Evolutionary conservation across 768 basidiomycete species (phyloP).

Genomic region (Leccinellum luteum): DNA sequence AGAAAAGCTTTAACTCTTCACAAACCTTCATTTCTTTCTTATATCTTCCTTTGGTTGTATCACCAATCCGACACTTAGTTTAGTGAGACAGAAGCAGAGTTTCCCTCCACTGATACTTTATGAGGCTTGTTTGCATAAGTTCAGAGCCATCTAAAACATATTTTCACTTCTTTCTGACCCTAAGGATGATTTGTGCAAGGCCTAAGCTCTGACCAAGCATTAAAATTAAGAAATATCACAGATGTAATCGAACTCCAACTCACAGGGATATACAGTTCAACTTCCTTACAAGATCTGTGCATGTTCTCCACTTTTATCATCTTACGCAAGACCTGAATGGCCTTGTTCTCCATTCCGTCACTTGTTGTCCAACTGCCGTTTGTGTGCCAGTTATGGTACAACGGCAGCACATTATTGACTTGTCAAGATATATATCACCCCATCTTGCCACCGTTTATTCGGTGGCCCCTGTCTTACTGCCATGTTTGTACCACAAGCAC

Average conservation of each 20-base stretch:
- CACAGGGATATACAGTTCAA: background rate
- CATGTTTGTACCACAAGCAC: no score
- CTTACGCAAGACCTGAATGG: background rate
- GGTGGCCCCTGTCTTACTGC: no score
- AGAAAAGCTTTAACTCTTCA: no score
- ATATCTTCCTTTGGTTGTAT: background rate
- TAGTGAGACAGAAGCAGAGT: background rate
- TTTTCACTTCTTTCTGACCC: background rate
- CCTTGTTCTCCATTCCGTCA: background rate
- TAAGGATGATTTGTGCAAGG: background rate
- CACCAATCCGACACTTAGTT: background rate
- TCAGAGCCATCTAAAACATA: background rate
- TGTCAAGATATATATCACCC: no score
- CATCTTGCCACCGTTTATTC: no score
- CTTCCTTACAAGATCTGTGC: background rate
- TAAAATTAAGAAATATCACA: background rate
- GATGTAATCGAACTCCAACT: background rate
- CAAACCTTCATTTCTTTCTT: no score
- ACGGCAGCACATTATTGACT: no score
- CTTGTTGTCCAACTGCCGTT: no score
- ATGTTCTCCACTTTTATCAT: background rate
- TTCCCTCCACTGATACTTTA: constrained; percentile 9
- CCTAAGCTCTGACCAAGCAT: background rate
- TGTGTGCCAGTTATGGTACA: no score
- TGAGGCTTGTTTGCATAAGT: constrained; percentile 1